These are phyloP conservation scores for Chrysoporthe puriensis DNA, from an alignment of 2,329 filamentous ascomycete species.

Conservation along the genomic window DNA sequence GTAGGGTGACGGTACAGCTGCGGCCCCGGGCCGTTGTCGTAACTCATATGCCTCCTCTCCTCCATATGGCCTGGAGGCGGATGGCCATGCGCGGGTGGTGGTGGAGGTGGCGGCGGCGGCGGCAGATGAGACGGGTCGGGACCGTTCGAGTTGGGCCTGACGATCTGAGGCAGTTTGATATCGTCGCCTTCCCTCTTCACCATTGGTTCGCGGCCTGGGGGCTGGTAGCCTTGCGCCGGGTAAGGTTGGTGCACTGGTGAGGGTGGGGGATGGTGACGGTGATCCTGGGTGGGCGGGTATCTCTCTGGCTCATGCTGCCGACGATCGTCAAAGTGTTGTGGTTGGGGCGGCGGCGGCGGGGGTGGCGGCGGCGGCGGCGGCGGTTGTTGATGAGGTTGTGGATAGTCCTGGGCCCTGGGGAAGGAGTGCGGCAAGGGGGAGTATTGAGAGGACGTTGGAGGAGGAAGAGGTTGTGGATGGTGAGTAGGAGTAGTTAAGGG, in stretches of 20 bases:
- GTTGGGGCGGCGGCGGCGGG: conserved; percentile 26
- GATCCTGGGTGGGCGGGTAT: conserved; percentile 58
- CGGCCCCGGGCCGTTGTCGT: conserved; percentile 51
- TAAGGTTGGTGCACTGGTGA: conserved; percentile 37
- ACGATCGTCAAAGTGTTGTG: conserved; percentile 33
- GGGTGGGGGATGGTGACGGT: conserved; percentile 46
- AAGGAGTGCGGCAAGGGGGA: conserved; percentile 29
- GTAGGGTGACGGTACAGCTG: conserved; percentile 48
- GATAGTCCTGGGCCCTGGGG: conserved; percentile 42
- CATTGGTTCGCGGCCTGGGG: conserved; percentile 50
- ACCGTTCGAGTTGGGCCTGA: conserved; percentile 55
- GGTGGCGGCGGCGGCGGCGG: conserved; percentile 18
- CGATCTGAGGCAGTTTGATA: conserved; percentile 49
- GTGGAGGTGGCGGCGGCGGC: conserved; percentile 17
- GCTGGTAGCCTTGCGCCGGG: conserved; percentile 41
- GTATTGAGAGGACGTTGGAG: conserved; percentile 43
- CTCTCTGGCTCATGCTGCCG: conserved; percentile 52
- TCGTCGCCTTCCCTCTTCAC: conserved; percentile 61
- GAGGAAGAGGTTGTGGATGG: conserved; percentile 40
- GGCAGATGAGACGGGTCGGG: conserved; percentile 43
- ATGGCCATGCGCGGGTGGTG: conserved; percentile 27
- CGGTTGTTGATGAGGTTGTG: conserved; percentile 35
- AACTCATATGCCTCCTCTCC: conserved; percentile 57
- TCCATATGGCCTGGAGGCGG: conserved; percentile 47
- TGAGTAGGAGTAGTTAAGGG: conserved; percentile 37